These are phyloP conservation scores for Nicotiana attenuata DNA, from an alignment of 257 asterid species.

Conservation along the genomic window DNA sequence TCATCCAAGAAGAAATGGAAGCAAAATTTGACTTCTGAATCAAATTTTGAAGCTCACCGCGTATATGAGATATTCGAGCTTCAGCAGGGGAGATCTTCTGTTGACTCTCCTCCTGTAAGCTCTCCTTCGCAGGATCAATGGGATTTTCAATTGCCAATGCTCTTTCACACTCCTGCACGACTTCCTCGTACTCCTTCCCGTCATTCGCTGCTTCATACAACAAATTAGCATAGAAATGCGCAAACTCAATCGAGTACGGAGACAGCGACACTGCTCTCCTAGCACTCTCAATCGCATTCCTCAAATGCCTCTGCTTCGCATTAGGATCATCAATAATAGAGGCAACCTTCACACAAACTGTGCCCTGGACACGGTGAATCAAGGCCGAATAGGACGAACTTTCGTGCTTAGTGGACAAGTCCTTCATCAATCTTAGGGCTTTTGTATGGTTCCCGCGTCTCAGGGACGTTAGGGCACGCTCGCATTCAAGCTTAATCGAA, in stretches of 20 bases:
- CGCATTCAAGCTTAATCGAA: conserved; percentile 55
- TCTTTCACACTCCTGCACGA: conserved; percentile 73
- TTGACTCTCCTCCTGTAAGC: conserved; percentile 75
- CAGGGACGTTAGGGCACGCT: conserved; percentile 56
- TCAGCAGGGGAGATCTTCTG: conserved; percentile 54
- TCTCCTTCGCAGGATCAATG: conserved; percentile 84
- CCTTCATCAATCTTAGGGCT: conserved; percentile 76
- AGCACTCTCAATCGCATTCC: conserved; percentile 70
- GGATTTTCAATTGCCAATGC: conserved; percentile 73
- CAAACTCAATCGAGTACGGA: conserved; percentile 69
- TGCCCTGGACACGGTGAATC: conserved; percentile 70
- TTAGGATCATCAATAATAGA: conserved; percentile 57
- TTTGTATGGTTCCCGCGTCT: conserved; percentile 63
- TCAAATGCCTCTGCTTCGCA: conserved; percentile 59
- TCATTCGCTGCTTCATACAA: conserved; percentile 65
- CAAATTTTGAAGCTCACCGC: conserved; percentile 57
- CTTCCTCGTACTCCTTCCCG: conserved; percentile 73
- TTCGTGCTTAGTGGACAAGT: conserved; percentile 50
- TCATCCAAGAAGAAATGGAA: conserved; percentile 75
- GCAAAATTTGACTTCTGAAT: conserved; percentile 76
- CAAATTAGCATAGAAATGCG: conserved; percentile 74
- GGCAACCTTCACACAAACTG: conserved; percentile 63
- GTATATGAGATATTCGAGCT: conserved; percentile 53
- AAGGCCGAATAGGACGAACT: conserved; percentile 49
- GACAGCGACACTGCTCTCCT: conserved; percentile 46